These are phyloP conservation scores for Botryosphaeria dothidea DNA, from an alignment of 2,329 filamentous ascomycete genomes.

Conservation along the genomic window DNA sequence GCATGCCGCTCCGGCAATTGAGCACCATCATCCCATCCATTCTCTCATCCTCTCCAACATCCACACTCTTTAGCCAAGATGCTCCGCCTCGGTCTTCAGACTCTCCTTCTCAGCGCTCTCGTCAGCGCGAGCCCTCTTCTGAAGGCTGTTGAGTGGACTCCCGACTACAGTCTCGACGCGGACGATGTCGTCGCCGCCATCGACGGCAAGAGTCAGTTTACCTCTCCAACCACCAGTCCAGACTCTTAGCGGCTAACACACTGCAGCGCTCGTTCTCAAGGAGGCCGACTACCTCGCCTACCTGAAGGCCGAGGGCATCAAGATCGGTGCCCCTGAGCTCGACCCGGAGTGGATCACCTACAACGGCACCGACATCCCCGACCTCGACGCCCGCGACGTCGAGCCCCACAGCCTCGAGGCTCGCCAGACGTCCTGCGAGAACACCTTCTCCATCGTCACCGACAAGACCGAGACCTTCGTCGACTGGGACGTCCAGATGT, in stretches of 20 bases:
- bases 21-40: neutral
- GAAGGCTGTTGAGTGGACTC: neutral
- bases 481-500: conserved; percentile 44
- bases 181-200: neutral
- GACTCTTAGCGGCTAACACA: neutral
- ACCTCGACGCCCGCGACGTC: neutral
- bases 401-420: neutral
- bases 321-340: neutral
- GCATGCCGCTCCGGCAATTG: neutral
- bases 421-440: conserved; percentile 11
- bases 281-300: conserved; percentile 2
- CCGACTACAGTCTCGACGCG: neutral
- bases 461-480: conserved; percentile 33
- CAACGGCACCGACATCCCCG: neutral
- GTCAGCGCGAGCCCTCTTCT: neutral
- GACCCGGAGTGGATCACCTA: neutral
- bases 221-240: neutral
- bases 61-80: neutral
- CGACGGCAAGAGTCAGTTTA: neutral
- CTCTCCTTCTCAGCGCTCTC: neutral
- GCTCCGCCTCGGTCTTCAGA: neutral
- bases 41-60: too few species aligned
- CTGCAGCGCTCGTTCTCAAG: neutral
- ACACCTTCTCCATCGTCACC: conserved; percentile 24
- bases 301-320: conserved; percentile 8